Conservation (phyloP, 306 rosid species). For the Pyrus betulifolia region DNA sequence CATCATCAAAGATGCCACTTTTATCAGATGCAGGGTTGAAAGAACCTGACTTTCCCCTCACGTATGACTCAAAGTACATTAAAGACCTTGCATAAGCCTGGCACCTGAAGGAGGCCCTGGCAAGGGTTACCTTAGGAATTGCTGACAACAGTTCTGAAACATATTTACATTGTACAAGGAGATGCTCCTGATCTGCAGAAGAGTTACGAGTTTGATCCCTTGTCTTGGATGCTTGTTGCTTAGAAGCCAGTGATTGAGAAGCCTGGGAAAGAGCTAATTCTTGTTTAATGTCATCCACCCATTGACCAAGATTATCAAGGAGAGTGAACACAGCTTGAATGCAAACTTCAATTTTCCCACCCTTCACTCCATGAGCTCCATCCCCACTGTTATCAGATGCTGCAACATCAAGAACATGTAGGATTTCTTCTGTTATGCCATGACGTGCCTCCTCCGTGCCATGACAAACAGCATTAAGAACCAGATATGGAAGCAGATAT, state of each 20-base stretch:
- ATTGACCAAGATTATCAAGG: constrained; percentile 96
- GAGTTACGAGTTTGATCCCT: constrained; percentile 48
- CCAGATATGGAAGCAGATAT: constrained; percentile 88
- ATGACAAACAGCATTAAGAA: constrained; percentile 87
- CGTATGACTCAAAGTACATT: constrained; percentile 85
- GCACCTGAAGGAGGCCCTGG: constrained; percentile 89
- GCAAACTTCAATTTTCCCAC: constrained; percentile 92
- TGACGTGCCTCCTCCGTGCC: constrained; percentile 81
- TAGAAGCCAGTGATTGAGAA: constrained; percentile 42
- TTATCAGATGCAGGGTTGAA: constrained; percentile 96
- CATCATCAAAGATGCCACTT: constrained; percentile 75
- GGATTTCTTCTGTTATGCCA: constrained; percentile 79
- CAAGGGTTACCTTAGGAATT: constrained; percentile 78
- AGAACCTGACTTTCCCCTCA: constrained; percentile 82
- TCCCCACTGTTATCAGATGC: constrained; percentile 76
- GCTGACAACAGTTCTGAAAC: constrained; percentile 81
- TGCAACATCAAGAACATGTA: constrained; percentile 80
- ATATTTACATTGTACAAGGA: constrained; percentile 65
- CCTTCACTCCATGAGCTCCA: constrained; percentile 57
- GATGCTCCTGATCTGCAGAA: constrained; percentile 52
- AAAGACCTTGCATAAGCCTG: constrained; percentile 95
- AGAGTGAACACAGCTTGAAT: constrained; percentile 94
- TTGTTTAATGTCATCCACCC: constrained; percentile 89
- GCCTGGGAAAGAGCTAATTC: constrained; percentile 70
- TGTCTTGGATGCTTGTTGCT: constrained; percentile 54